Evolutionary conservation across 2,329 filamentous ascomycete genomes (phyloP), one percentile per base, ranked within the genome.

Genomic region (Monilinia vaccinii-corymbosi): DNA sequence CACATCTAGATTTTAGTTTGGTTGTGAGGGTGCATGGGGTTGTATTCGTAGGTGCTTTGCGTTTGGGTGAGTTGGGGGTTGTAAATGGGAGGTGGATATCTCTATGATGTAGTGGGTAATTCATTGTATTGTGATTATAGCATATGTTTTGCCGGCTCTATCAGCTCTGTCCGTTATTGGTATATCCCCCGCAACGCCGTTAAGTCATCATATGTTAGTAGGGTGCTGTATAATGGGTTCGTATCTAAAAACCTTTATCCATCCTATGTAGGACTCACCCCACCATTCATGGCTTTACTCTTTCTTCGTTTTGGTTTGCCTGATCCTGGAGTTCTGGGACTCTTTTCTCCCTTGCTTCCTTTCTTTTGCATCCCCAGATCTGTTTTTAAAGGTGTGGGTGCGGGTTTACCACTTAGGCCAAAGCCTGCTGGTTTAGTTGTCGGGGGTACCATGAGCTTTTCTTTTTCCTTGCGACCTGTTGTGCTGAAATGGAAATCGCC

Each of bases 401-500:
- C 60, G 7, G 42, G 40, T 49, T 57, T 60, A 36, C 51, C 52
- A 21, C 48, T 53, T 18, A 63, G 58, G 28, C 63, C 59, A n/a
- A 60, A 57, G 44, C 66, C 66, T 13, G 60, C 58, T 45, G 62
- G 51, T 51, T 64, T 65, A 18, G 62, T 63, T 21, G 62, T 56
- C 23, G 62, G 34, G 18, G 67, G 61, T 4, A 67, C 60, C 46
- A 60, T 62, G 28, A 70, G 55, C 50, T 66, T 70, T 32, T 67
- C 68, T 36, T 67, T 68, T 31, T 70, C 68, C 46, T 67, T 69
- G 32, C 82, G 78, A 1, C 84, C 83, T 0, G 82, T 85, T 9
- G 81, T 83, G 10, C 80, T 80, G 13, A 86, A 77, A 65, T 86
- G 82, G 71, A 87, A 87, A 58, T 84, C 82, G 53, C 84, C 84